These are phyloP conservation scores for Neolentinus lepideus DNA, from an alignment of 1,284 basidiomycete species.

Conservation along the genomic window DNA sequence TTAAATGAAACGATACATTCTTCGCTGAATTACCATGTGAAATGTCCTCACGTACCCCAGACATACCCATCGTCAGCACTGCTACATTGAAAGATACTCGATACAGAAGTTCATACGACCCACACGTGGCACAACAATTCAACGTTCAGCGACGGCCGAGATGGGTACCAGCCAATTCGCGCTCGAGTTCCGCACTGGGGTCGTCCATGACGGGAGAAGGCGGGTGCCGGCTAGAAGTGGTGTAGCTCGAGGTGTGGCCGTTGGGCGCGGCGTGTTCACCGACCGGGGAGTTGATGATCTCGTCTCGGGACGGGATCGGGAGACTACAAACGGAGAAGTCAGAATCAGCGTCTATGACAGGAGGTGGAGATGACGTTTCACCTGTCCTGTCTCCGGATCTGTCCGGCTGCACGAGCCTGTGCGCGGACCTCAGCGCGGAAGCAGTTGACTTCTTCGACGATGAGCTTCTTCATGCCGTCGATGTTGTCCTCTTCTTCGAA, in stretches of 20 bases:
- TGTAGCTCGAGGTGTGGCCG: conserved; percentile 66
- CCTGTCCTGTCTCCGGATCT: conserved; percentile 71
- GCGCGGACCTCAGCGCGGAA: conserved; percentile 83
- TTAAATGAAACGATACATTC: too few species aligned
- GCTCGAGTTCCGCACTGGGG: conserved; percentile 81
- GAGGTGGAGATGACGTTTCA: conserved; percentile 18
- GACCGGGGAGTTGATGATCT: conserved; percentile 71
- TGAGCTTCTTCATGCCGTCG: conserved; percentile 95
- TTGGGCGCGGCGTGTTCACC: conserved; percentile 57
- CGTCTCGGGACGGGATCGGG: conserved; percentile 71
- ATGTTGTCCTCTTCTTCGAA: conserved; percentile 97
- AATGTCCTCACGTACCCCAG: too few species aligned
- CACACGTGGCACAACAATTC: too few species aligned
- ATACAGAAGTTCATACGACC: too few species aligned
- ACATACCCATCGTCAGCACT: too few species aligned
- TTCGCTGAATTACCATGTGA: too few species aligned
- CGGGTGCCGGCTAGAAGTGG: conserved; percentile 32
- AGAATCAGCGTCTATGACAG: neutral
- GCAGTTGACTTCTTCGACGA: conserved; percentile 88
- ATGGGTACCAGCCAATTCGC: conserved; percentile 70
- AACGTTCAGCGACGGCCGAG: too few species aligned
- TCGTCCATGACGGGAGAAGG: conserved; percentile 70
- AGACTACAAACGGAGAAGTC: conserved; percentile 37
- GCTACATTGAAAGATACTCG: too few species aligned
- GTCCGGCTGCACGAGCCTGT: conserved; percentile 62